Evolutionary conservation across 116 monocot genomes (phyloP).

Genomic region (Dioscorea cayenensis): DNA sequence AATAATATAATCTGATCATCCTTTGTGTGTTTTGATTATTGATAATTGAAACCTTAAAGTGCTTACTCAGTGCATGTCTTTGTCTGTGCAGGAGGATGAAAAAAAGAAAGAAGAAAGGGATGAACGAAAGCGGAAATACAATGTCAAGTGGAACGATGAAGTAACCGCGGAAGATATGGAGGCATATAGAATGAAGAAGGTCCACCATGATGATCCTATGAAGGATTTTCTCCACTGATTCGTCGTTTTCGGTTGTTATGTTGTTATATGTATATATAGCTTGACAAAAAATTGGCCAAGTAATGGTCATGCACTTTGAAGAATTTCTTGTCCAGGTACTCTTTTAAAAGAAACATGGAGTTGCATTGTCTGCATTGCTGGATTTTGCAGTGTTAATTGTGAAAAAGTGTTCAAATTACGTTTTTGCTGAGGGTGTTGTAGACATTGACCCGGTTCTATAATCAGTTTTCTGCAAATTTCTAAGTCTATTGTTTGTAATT

Average conservation of each 20-base stretch:
- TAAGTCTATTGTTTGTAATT: no score
- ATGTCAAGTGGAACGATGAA: slow-evolving; percentile 87
- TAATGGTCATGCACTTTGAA: no score
- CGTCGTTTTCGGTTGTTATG: not conserved
- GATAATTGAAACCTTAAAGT: not conserved
- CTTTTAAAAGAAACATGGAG: no score
- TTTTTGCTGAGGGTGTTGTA: no score
- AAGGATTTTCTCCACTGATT: slow-evolving; percentile 73
- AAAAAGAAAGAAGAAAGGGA: slow-evolving; percentile 89
- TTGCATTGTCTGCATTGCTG: no score
- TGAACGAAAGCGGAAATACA: slow-evolving; percentile 94
- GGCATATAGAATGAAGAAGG: slow-evolving; percentile 83
- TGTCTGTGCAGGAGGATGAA: slow-evolving; percentile 57
- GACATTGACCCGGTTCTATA: no score
- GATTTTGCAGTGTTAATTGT: no score
- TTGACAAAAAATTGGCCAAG: no score
- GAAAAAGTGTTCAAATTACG: no score
- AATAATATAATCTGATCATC: not conserved
- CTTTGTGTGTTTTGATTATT: not conserved
- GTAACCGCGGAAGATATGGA: slow-evolving; percentile 96
- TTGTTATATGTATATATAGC: not conserved
- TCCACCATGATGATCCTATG: slow-evolving; percentile 97
- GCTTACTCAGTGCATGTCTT: not conserved
- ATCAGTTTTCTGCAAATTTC: no score
- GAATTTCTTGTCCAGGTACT: no score